Percentiles rank a stretch among this genome's conserved stretches.
Conservation (phyloP, 2,329 filamentous ascomycete genomes). For the Colletotrichum lentis region DNA sequence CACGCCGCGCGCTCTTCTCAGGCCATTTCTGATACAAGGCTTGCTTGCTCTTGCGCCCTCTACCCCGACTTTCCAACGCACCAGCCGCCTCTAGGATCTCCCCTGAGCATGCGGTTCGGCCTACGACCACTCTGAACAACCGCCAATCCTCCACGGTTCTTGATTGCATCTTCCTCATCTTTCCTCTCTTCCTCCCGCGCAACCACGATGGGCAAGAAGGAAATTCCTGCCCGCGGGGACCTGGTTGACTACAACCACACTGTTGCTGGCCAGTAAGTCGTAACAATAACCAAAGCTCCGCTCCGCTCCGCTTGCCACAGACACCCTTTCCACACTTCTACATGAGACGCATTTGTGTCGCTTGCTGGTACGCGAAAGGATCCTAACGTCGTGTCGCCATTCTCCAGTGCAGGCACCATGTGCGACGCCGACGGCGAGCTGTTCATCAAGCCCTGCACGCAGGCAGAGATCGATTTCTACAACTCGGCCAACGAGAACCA, state of each 20-base stretch:
- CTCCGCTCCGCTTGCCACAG: not conserved
- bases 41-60: not conserved
- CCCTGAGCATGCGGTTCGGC: conserved; percentile 3
- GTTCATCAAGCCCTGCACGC: conserved; percentile 93
- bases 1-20: not conserved
- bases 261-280: conserved; percentile 87
- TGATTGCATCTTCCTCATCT: not conserved
- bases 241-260: conserved; percentile 76
- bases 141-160: not conserved
- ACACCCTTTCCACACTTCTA: conserved; percentile 2
- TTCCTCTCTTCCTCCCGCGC: not conserved
- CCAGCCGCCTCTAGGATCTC: conserved; percentile 3
- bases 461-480: conserved; percentile 89
- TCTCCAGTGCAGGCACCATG: conserved; percentile 82
- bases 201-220: conserved; percentile 29
- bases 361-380: not conserved
- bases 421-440: conserved; percentile 83
- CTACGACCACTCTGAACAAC: conserved; percentile 14
- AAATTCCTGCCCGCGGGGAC: conserved; percentile 65
- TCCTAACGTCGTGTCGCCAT: conserved; percentile 23
- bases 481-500: conserved; percentile 72
- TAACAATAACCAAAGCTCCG: conserved; percentile 40
- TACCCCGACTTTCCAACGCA: conserved; percentile 4
- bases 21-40: not conserved
- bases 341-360: not conserved